Base-by-base conservation (phyloP, 2,329 filamentous ascomycete species). In the Penicillium occitanis region DNA sequence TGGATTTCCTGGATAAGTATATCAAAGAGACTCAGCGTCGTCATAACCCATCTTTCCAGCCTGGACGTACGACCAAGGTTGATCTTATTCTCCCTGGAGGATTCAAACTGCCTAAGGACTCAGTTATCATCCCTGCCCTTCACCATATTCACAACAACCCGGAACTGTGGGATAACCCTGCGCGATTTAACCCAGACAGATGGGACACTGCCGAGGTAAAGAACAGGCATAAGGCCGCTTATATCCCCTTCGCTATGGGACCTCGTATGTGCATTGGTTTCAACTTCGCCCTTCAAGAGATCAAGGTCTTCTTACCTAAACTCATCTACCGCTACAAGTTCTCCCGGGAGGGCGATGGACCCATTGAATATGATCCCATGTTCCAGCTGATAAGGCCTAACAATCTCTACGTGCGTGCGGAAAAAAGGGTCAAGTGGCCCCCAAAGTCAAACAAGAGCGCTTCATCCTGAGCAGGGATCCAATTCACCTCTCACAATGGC, bases 21-120 rank as follows among this genome's bases (percentile, higher is more conserved):
- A 76, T 88, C 78, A 88, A 88, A 73, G 87, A 89, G 72, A 86
- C 82, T 0, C 86, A 87, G 72, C 82, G 86, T 2, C 78, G 79
- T 2, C 86, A 88, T 76, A 88, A 86, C 74, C 84, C 87, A 0
- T 86, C 85, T 0, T 89, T 84, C 76, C 87, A 89, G 70, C 85
- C 87, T 0, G 87, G 79, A 0, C 84, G 87, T 35, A 88, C 84
- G 0, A 77, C 86, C 2, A 83, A 83, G 67, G 75, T 76, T 2
- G 86, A 88, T 70, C 74, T 86, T 65, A 79, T 89, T 28, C 75
- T 89, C 0, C 87, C 87, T 0, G 87, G 86, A 0, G 87, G 86
- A 0, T 88, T 87, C 76, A 81, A 79, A 63, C 71, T 89, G 0
- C 83, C 85, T 33, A 78, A 80, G 62, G 84, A 81, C 69, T 71